Percentiles rank a stretch among this genome's conserved stretches.
phyloP scores from a whole-genome alignment of 768 basidiomycete genomes.

The Calocera viscosa region DNA sequence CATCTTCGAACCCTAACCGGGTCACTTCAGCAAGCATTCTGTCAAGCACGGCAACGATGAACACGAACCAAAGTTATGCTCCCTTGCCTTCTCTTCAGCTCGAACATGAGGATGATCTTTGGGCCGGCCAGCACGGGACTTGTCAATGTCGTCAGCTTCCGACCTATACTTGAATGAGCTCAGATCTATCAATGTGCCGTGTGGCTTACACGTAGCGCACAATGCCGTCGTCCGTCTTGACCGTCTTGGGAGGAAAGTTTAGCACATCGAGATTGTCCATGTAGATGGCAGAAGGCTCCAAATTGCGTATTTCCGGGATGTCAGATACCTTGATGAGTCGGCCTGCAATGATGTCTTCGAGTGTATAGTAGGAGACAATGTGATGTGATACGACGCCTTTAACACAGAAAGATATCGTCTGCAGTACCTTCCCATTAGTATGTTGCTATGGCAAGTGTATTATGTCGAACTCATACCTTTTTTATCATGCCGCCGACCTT shows the following conservation, averaged over 20 bases:
- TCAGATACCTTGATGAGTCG: constrained; percentile 36
- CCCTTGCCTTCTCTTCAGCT: not conserved
- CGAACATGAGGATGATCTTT: constrained; percentile 2
- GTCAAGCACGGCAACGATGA: not conserved
- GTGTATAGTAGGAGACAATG: constrained; percentile 86
- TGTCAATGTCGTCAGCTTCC: constrained; percentile 2
- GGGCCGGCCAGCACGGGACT: not conserved
- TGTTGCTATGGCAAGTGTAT: not conserved
- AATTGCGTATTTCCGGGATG: not conserved
- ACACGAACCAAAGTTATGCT: constrained; percentile 3
- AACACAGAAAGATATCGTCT: constrained; percentile 79
- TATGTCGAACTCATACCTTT: constrained; percentile 49
- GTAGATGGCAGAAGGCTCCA: not conserved
- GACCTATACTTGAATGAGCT: not conserved
- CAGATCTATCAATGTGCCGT: not conserved
- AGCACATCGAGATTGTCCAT: constrained; percentile 8
- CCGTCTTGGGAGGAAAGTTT: not conserved
- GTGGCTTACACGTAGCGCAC: not conserved
- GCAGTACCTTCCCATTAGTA: not conserved
- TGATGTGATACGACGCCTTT: constrained; percentile 80
- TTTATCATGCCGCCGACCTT: constrained; percentile 90
- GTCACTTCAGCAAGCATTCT: not conserved
- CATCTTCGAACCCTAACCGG: not conserved
- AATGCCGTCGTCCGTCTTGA: not conserved
- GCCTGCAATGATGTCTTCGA: constrained; percentile 81